Percentiles rank a stretch among this genome's conserved stretches.
Conservation (phyloP, 1,284 basidiomycete genomes). For the Tremellales sp. region DNA sequence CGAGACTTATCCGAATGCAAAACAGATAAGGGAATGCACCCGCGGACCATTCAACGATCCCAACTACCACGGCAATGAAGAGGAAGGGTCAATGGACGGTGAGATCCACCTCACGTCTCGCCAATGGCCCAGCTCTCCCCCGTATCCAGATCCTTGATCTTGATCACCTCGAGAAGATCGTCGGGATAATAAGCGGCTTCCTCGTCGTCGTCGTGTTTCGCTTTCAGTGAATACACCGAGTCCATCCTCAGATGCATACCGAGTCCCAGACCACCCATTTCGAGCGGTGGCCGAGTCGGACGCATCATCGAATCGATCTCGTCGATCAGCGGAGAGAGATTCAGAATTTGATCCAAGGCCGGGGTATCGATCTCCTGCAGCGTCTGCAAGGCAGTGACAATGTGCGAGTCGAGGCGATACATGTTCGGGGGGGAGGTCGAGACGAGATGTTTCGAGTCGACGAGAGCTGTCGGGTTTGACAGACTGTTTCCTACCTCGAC, state of each 20-base stretch:
- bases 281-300: background rate
- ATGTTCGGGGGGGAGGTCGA: background rate
- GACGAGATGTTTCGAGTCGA: no score
- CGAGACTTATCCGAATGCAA: no score
- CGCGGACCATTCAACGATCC: no score
- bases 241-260: slow-evolving; percentile 7
- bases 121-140: no score
- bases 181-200: background rate
- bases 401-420: slow-evolving; percentile 20
- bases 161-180: background rate
- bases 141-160: slow-evolving; percentile 10
- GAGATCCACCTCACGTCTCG: no score
- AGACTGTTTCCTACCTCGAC: no score
- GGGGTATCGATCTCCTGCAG: slow-evolving; percentile 12
- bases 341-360: slow-evolving; percentile 14
- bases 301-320: background rate
- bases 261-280: slow-evolving; percentile 6
- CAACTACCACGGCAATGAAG: no score
- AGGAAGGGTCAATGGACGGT: no score
- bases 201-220: background rate
- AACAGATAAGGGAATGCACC: no score
- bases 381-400: slow-evolving; percentile 14
- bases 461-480: no score
- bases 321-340: background rate
- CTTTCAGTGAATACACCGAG: slow-evolving; percentile 5